Evolutionary conservation across 805 yeast species (phyloP).

Genomic region (Pichia insulana): DNA sequence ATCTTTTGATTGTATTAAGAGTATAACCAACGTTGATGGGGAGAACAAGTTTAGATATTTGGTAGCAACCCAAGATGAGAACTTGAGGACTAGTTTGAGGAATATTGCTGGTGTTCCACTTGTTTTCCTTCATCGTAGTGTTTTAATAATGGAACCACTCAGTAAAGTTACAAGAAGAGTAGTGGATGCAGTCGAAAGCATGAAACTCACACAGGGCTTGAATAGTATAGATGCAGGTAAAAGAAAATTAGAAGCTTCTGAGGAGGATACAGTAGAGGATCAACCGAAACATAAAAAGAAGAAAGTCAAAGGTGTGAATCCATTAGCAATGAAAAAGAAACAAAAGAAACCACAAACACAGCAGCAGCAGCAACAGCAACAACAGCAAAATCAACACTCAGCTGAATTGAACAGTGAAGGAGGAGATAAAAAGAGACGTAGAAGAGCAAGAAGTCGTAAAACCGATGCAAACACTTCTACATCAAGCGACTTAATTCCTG

Average conservation of each 20-base stretch:
- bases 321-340: slow-evolving; percentile 80
- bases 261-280: slow-evolving; percentile 13
- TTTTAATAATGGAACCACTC: slow-evolving; percentile 92
- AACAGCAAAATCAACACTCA: neutral
- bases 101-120: slow-evolving; percentile 84
- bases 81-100: slow-evolving; percentile 60
- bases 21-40: slow-evolving; percentile 62
- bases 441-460: slow-evolving; percentile 2
- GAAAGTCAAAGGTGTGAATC: slow-evolving; percentile 76
- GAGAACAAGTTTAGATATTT: slow-evolving; percentile 84
- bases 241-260: slow-evolving; percentile 19
- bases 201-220: slow-evolving; percentile 70
- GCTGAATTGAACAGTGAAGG: neutral
- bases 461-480: too few species aligned
- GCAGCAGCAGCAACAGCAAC: too few species aligned
- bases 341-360: slow-evolving; percentile 27
- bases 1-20: slow-evolving; percentile 63
- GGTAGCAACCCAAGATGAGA: slow-evolving; percentile 75
- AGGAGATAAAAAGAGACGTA: neutral
- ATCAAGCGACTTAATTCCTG: too few species aligned
- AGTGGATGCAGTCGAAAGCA: slow-evolving; percentile 45
- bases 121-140: slow-evolving; percentile 79
- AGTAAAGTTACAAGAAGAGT: slow-evolving; percentile 56
- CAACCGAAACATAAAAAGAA: slow-evolving; percentile 16
- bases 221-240: slow-evolving; percentile 53